Evolutionary conservation across 352 stramenopile genomes (phyloP).

Genomic region (Phytophthora pluvialis): DNA sequence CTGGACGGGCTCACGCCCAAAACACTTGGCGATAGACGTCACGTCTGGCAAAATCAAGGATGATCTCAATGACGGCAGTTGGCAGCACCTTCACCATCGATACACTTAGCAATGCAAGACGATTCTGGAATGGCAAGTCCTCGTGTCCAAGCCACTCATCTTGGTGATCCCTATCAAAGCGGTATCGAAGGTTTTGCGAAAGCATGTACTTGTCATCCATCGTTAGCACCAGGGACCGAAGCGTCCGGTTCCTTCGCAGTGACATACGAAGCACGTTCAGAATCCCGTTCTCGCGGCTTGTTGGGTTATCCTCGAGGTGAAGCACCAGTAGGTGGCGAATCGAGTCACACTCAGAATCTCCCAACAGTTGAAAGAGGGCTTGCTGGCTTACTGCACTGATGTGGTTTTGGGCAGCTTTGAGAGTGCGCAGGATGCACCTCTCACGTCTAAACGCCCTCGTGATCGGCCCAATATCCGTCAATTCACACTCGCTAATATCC

Average conservation of each 20-base stretch:
- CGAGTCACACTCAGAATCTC: constrained; percentile 10
- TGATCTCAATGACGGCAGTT: constrained; percentile 33
- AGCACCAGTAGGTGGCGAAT: constrained; percentile 33
- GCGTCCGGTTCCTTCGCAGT: constrained; percentile 25
- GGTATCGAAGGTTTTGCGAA: not conserved
- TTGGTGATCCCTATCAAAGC: constrained; percentile 22
- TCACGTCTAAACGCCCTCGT: constrained; percentile 27
- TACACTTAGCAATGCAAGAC: constrained; percentile 36
- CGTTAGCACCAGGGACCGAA: constrained; percentile 41
- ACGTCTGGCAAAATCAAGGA: constrained; percentile 37
- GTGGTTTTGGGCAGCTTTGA: constrained; percentile 50
- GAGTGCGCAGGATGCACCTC: constrained; percentile 31
- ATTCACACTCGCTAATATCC: constrained; percentile 48
- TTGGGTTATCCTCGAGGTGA: constrained; percentile 49
- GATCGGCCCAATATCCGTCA: constrained; percentile 41
- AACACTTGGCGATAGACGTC: constrained; percentile 34
- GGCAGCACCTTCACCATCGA: constrained; percentile 31
- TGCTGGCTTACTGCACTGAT: constrained; percentile 37
- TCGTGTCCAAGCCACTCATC: constrained; percentile 31
- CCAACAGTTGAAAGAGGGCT: constrained; percentile 36
- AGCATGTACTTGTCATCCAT: constrained; percentile 5
- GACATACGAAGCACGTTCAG: constrained; percentile 23
- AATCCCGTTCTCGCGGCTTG: constrained; percentile 22
- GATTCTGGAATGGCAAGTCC: constrained; percentile 21
- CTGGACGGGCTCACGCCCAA: constrained; percentile 37